These are phyloP conservation scores for Tagetes patula DNA, from an alignment of 129 eudicot species.

Conservation along the genomic window DNA sequence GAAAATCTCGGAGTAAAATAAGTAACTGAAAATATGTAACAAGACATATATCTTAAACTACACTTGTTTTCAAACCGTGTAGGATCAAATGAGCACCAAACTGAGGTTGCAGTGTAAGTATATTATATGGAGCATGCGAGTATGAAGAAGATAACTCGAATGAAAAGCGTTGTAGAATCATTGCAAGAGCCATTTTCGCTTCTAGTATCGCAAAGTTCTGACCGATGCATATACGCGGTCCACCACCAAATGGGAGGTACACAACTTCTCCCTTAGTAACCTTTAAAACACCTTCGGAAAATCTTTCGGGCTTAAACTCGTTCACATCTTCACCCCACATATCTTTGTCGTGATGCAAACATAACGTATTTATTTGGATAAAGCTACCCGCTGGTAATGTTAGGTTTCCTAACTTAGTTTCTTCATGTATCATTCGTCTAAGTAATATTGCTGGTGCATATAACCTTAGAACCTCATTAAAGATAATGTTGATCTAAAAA, in stretches of 20 bases:
- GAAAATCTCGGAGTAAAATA: no score
- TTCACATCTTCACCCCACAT: background rate
- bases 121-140: no score
- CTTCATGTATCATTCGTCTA: background rate
- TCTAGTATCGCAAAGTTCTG: no score
- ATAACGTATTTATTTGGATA: background rate
- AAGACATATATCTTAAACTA: no score
- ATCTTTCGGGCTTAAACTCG: background rate
- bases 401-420: background rate
- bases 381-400: background rate
- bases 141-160: no score
- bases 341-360: background rate
- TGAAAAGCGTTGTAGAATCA: no score
- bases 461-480: background rate
- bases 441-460: background rate
- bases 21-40: no score
- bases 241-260: background rate
- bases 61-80: no score
- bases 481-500: background rate
- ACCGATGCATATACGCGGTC: background rate
- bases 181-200: no score
- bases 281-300: background rate
- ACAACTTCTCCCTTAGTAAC: background rate
- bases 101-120: no score
- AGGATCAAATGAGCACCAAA: no score